Conservation (phyloP, 164 flowering plant genomes). For the Warburgia ugandensis region DNA sequence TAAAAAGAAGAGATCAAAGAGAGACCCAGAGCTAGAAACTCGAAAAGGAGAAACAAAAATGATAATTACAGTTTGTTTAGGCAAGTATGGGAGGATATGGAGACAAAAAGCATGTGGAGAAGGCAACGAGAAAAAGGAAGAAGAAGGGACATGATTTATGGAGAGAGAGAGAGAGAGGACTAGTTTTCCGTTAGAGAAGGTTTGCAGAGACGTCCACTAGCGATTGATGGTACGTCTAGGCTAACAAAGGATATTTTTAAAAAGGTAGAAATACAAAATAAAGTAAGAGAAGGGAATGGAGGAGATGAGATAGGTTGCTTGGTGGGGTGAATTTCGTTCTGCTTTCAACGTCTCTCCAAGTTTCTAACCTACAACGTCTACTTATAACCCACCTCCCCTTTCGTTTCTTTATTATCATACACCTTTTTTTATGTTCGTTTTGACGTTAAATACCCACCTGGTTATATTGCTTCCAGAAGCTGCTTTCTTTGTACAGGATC, state of each 20-base stretch:
- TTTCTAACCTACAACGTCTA: slow-evolving; percentile 15
- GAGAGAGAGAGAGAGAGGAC: slow-evolving; percentile 9
- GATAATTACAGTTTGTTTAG: background rate
- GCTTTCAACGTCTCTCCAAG: slow-evolving; percentile 12
- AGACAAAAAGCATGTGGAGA: slow-evolving; percentile 1
- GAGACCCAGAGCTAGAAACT: background rate
- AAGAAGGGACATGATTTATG: slow-evolving; percentile 1
- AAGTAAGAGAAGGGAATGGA: slow-evolving; percentile 1
- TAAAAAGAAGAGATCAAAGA: background rate
- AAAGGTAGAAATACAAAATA: slow-evolving; percentile 1
- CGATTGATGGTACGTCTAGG: slow-evolving; percentile 62
- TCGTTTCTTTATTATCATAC: background rate
- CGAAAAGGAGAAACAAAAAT: background rate
- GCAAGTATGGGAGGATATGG: background rate
- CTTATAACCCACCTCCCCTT: slow-evolving; percentile 9
- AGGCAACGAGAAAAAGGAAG: slow-evolving; percentile 7
- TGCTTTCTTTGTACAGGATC: slow-evolving; percentile 1
- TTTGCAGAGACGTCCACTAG: slow-evolving; percentile 46
- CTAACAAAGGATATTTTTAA: slow-evolving; percentile 32
- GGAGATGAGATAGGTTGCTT: slow-evolving; percentile 11
- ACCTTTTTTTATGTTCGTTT: background rate
- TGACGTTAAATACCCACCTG: background rate
- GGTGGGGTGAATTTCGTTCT: slow-evolving; percentile 8
- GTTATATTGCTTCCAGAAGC: slow-evolving; percentile 9
- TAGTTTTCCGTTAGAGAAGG: slow-evolving; percentile 43